A percentile compares a stretch with the other conserved stretches of the same genome.
These are phyloP conservation scores for Cyclostephanos invisitatus DNA, from an alignment of 108 stramenopile genomes.

Conservation along the genomic window DNA sequence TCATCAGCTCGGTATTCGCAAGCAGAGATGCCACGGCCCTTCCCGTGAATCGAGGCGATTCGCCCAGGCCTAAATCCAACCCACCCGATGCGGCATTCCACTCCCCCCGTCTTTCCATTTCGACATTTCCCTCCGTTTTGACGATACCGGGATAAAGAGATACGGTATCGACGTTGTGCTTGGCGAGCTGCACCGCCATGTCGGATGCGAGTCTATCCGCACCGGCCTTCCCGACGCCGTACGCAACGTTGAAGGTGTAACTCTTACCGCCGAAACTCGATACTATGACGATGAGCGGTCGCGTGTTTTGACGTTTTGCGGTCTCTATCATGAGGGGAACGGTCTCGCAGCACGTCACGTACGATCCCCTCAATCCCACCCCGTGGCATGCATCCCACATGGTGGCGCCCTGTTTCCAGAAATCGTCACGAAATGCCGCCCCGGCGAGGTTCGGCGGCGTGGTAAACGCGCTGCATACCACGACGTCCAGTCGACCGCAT, in stretches of 20 bases:
- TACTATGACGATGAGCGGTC: constrained; percentile 70
- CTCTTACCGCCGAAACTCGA: constrained; percentile 76
- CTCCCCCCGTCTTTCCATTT: constrained; percentile 59
- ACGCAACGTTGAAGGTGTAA: constrained; percentile 91
- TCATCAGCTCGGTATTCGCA: constrained; percentile 52
- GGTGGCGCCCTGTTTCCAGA: constrained; percentile 73
- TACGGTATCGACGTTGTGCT: constrained; percentile 59
- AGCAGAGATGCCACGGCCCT: constrained; percentile 54
- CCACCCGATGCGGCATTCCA: constrained; percentile 78
- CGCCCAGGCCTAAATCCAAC: constrained; percentile 58
- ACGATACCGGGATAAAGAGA: constrained; percentile 90
- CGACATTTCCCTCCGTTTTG: constrained; percentile 74
- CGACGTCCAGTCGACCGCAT: constrained; percentile 68
- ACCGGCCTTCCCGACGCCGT: constrained; percentile 90
- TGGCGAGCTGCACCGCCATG: constrained; percentile 72
- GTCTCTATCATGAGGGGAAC: constrained; percentile 73
- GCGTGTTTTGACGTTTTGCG: constrained; percentile 30
- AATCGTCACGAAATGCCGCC: constrained; percentile 56
- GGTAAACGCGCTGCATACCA: constrained; percentile 68
- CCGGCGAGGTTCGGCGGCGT: constrained; percentile 50
- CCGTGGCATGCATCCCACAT: constrained; percentile 81
- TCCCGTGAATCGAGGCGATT: constrained; percentile 75
- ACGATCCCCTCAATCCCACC: constrained; percentile 68
- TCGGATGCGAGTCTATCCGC: constrained; percentile 82
- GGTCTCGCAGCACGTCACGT: constrained; percentile 61